These are phyloP conservation scores for Pyracantha coccinea DNA, from an alignment of 331 rosid genomes.

Conservation along the genomic window DNA sequence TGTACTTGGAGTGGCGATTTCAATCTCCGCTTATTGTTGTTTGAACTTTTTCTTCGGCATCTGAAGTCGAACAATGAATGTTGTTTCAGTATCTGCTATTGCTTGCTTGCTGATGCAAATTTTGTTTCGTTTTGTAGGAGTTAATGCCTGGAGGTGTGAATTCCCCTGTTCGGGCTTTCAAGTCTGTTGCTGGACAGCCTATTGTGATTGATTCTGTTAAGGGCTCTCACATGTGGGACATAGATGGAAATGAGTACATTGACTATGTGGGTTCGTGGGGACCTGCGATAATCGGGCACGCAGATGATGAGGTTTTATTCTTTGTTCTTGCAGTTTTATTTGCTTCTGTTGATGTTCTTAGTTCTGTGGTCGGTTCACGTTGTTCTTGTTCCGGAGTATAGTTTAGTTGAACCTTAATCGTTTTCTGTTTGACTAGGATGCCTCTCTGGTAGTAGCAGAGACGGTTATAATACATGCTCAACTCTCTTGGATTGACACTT, in stretches of 20 bases:
- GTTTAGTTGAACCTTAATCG: background rate
- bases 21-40: background rate
- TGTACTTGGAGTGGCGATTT: background rate
- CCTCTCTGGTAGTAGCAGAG: background rate
- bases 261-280: conserved; percentile 99
- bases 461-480: background rate
- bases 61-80: background rate
- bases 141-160: conserved; percentile 98
- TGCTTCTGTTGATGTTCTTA: background rate
- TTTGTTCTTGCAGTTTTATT: background rate
- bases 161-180: conserved; percentile 96
- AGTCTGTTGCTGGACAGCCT: conserved; percentile 96
- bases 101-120: background rate
- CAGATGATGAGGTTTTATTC: conserved; percentile 69
- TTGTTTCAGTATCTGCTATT: background rate
- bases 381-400: background rate
- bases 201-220: conserved; percentile 75
- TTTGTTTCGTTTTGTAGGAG: conserved; percentile 40
- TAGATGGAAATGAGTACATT: conserved; percentile 84
- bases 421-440: background rate
- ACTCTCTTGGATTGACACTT: conserved; percentile 3
- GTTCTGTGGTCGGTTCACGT: background rate
- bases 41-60: background rate
- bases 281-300: conserved; percentile 93
- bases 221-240: conserved; percentile 88